Evolutionary conservation across 805 yeast genomes (phyloP).

Genomic region (Kuraishia capsulata): DNA sequence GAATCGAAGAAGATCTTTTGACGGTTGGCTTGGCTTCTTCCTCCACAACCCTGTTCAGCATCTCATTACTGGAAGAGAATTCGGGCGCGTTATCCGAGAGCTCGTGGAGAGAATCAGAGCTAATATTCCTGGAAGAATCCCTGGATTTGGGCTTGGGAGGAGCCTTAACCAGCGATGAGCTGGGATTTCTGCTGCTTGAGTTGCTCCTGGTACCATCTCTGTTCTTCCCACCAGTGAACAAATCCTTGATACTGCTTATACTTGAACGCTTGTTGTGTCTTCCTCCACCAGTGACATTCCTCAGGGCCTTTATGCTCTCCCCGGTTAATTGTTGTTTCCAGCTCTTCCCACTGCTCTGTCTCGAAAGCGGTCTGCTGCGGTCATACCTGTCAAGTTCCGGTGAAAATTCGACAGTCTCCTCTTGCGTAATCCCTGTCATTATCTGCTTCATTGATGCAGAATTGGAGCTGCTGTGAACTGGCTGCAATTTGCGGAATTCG

Average conservation of each 20-base stretch:
- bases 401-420: slow-evolving; percentile 22
- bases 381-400: slow-evolving; percentile 20
- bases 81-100: background rate
- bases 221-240: slow-evolving; percentile 22
- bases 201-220: slow-evolving; percentile 2
- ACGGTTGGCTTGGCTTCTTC: background rate
- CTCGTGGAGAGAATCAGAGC: slow-evolving; percentile 3
- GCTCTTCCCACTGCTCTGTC: slow-evolving; percentile 22
- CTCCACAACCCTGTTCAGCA: background rate
- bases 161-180: slow-evolving; percentile 3
- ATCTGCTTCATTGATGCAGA: slow-evolving; percentile 15
- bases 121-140: slow-evolving; percentile 2
- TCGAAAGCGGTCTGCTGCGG: slow-evolving; percentile 25
- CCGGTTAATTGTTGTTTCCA: slow-evolving; percentile 23
- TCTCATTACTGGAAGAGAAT: background rate
- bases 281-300: slow-evolving; percentile 6
- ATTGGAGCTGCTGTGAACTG: slow-evolving; percentile 7
- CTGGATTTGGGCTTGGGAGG: background rate
- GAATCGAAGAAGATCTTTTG: slow-evolving; percentile 33
- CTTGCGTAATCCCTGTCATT: slow-evolving; percentile 19
- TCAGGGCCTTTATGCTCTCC: slow-evolving; percentile 18
- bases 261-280: slow-evolving; percentile 21
- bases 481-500: slow-evolving; percentile 9
- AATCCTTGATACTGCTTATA: slow-evolving; percentile 22
- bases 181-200: slow-evolving; percentile 3